Evolutionary conservation across 2,329 filamentous ascomycete genomes (phyloP).

Genomic region (Sporothrix luriei): DNA sequence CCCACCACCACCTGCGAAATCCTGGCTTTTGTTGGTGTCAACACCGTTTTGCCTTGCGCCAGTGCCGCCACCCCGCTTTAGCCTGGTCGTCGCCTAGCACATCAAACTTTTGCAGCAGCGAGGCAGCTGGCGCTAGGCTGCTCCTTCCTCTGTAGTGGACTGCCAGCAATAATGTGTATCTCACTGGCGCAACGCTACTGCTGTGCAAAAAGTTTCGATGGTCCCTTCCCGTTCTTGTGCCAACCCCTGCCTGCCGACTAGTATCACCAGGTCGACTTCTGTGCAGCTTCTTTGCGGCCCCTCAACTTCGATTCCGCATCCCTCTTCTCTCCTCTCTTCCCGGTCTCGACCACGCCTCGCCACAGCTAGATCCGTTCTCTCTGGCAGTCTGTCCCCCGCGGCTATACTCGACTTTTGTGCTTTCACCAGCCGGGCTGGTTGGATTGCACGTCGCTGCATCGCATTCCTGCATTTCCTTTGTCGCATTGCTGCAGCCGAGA

Average conservation of each 20-base stretch:
- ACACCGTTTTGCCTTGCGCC: conserved; percentile 14
- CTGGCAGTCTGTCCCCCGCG: background rate
- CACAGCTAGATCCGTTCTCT: background rate
- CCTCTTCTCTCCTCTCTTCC: background rate
- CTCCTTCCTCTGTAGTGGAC: conserved; percentile 7
- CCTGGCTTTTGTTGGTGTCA: conserved; percentile 12
- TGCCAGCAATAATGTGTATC: background rate
- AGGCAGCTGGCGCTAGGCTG: conserved; percentile 1
- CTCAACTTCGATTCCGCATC: background rate
- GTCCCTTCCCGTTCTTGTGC: conserved; percentile 20
- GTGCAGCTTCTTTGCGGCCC: conserved; percentile 10
- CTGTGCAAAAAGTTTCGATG: conserved; percentile 25
- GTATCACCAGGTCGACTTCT: conserved; percentile 14
- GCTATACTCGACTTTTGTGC: background rate
- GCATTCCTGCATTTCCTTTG: background rate
- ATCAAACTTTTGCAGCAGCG: background rate
- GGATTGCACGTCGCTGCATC: conserved; percentile 6
- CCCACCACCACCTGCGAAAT: conserved; percentile 16
- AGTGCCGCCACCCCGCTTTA: conserved; percentile 16
- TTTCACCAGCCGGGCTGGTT: conserved; percentile 22
- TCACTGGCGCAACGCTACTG: conserved; percentile 3
- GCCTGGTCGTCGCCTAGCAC: conserved; percentile 10
- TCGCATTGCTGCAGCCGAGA: conserved; percentile 23
- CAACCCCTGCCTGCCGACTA: conserved; percentile 16
- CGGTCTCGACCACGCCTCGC: background rate